Conservation (phyloP, 73 alveolate species). For the Blepharisma japonicum region DNA sequence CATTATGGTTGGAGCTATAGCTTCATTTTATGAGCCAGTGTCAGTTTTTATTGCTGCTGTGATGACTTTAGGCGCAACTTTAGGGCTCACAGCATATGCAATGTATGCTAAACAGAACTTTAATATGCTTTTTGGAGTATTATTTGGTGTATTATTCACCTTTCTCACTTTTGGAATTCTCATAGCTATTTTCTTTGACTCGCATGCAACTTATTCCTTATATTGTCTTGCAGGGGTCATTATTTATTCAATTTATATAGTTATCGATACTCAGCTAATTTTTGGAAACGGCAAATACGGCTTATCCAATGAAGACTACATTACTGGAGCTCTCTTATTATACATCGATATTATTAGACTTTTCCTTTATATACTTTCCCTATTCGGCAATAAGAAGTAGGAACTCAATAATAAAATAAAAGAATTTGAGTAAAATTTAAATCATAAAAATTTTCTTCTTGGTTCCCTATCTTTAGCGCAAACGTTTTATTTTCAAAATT, state of each 20-base stretch:
- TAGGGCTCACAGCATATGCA: slow-evolving; percentile 53
- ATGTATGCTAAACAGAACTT: slow-evolving; percentile 35
- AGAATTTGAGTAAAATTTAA: too few relatives aligned
- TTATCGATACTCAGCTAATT: slow-evolving; percentile 67
- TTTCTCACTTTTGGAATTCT: neutral
- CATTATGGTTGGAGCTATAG: slow-evolving; percentile 35
- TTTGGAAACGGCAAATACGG: slow-evolving; percentile 53
- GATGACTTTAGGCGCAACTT: slow-evolving; percentile 42
- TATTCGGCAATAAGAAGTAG: slow-evolving; percentile 12
- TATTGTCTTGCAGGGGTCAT: slow-evolving; percentile 42
- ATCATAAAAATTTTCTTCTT: too few relatives aligned
- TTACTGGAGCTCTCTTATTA: slow-evolving; percentile 65
- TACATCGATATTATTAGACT: slow-evolving; percentile 66
- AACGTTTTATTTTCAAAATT: too few relatives aligned
- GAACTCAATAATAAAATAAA: too few relatives aligned
- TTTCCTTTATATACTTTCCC: slow-evolving; percentile 41
- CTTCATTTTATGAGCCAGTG: slow-evolving; percentile 55
- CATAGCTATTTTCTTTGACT: slow-evolving; percentile 30
- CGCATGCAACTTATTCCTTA: slow-evolving; percentile 33
- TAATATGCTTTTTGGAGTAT: slow-evolving; percentile 26
- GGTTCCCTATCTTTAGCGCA: too few relatives aligned
- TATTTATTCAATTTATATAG: slow-evolving; percentile 61
- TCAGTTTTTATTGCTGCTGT: slow-evolving; percentile 54
- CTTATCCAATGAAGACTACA: slow-evolving; percentile 66
- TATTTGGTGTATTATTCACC: neutral